Evolutionary conservation across 192 early-diverging fungal genomes (phyloP).

Genomic region (Jimgerdemannia lactiflua): DNA sequence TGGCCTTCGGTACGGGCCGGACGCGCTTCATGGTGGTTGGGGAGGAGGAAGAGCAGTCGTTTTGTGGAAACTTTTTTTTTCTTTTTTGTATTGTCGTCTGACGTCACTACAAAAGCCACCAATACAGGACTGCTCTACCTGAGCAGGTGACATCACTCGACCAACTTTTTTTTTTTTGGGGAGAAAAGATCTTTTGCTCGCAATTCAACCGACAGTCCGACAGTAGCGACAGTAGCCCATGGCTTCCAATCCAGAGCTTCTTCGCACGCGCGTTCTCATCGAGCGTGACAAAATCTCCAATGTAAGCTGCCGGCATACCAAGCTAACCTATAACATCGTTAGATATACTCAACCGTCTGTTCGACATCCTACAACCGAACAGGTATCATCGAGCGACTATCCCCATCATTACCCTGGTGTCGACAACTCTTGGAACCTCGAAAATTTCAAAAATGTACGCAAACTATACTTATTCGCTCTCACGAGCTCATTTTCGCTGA

Average conservation of each 20-base stretch:
- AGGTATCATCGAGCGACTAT: conserved; percentile 80
- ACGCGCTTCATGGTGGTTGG: not conserved
- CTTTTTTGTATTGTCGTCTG: not conserved
- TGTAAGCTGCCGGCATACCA: conserved; percentile 25
- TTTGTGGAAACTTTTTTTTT: not conserved
- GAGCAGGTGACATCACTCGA: not conserved
- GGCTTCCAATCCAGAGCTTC: not conserved
- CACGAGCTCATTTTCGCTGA: not conserved
- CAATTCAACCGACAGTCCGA: not conserved
- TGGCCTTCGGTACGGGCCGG: conserved; percentile 1
- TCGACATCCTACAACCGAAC: not conserved
- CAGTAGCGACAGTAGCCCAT: not conserved
- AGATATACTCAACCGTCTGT: no score
- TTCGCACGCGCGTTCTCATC: conserved; percentile 39
- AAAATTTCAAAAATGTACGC: conserved; percentile 66
- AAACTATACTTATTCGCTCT: not conserved
- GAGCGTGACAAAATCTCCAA: conserved; percentile 43
- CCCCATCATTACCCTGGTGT: conserved; percentile 68
- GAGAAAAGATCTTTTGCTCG: not conserved
- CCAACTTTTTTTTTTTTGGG: not conserved
- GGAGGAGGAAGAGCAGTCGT: conserved; percentile 5
- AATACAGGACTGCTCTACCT: not conserved
- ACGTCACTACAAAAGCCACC: not conserved
- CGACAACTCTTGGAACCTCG: conserved; percentile 59
- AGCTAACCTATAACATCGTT: not conserved